These are phyloP conservation scores for Posidonia oceanica DNA, from an alignment of 116 monocot species.

Conservation along the genomic window DNA sequence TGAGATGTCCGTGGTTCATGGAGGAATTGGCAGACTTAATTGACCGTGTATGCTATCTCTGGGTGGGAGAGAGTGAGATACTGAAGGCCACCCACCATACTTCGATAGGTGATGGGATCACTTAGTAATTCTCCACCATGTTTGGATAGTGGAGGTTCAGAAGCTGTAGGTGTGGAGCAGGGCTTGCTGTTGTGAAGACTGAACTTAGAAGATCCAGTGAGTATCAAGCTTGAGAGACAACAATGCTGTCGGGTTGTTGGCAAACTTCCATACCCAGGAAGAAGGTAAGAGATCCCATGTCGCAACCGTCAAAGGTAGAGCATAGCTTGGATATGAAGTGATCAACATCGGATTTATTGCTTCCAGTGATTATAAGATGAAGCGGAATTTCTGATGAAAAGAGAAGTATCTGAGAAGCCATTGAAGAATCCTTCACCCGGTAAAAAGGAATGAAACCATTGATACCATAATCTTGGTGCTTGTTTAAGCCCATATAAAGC, in stretches of 20 bases:
- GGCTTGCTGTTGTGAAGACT: neutral
- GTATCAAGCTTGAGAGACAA: neutral
- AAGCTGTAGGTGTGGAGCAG: neutral
- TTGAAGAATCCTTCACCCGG: neutral
- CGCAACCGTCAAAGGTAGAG: neutral
- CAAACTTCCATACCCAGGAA: neutral
- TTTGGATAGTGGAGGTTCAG: neutral
- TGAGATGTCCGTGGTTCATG: neutral
- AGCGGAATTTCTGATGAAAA: neutral
- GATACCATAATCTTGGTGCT: neutral
- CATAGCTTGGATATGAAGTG: neutral
- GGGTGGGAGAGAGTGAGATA: neutral
- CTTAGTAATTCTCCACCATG: neutral
- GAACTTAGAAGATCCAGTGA: neutral
- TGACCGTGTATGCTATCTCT: neutral
- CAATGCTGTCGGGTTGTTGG: neutral
- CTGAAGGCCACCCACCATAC: neutral
- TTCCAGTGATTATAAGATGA: neutral
- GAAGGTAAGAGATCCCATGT: neutral
- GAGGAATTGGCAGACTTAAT: neutral
- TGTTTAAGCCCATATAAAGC: neutral
- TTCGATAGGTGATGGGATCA: neutral
- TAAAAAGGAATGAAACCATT: neutral
- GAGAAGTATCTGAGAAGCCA: neutral
- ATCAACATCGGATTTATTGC: neutral